These are phyloP conservation scores for Camelina sativa DNA, from an alignment of 345 rosid species.

Conservation along the genomic window DNA sequence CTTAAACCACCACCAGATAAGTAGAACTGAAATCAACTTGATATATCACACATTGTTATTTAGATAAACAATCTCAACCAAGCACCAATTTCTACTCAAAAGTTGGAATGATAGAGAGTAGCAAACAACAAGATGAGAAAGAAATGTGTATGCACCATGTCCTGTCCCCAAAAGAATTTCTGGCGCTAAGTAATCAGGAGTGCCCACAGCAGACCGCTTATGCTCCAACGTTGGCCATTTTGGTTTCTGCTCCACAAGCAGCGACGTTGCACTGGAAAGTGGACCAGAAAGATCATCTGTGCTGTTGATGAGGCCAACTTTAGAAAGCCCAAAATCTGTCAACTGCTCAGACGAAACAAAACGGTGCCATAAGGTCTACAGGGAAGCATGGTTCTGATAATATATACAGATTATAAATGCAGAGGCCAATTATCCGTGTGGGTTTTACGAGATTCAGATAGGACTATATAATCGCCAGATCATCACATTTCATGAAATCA, in stretches of 20 bases:
- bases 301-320: constrained; percentile 89
- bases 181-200: constrained; percentile 96
- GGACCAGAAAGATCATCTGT: constrained; percentile 92
- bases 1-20: not conserved
- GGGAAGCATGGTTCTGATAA: constrained; percentile 5
- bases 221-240: constrained; percentile 57
- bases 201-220: constrained; percentile 94
- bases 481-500: constrained; percentile 52
- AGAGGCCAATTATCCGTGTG: constrained; percentile 12
- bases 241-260: constrained; percentile 74
- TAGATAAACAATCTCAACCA: constrained; percentile 9
- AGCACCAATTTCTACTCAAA: constrained; percentile 19
- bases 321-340: constrained; percentile 44
- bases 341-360: constrained; percentile 39
- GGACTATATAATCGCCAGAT: constrained; percentile 4
- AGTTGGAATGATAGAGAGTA: constrained; percentile 10
- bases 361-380: constrained; percentile 21
- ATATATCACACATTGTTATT: constrained; percentile 26
- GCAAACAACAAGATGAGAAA: constrained; percentile 16
- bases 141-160: constrained; percentile 69
- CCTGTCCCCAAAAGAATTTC: constrained; percentile 97
- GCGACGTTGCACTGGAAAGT: constrained; percentile 67
- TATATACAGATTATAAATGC: not conserved
- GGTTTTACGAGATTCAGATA: constrained; percentile 21
- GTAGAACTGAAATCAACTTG: constrained; percentile 12